A percentile compares a stretch with the other conserved stretches of the same genome.
These are phyloP conservation scores for Morella rubra DNA, from an alignment of 306 rosid genomes.

Conservation along the genomic window DNA sequence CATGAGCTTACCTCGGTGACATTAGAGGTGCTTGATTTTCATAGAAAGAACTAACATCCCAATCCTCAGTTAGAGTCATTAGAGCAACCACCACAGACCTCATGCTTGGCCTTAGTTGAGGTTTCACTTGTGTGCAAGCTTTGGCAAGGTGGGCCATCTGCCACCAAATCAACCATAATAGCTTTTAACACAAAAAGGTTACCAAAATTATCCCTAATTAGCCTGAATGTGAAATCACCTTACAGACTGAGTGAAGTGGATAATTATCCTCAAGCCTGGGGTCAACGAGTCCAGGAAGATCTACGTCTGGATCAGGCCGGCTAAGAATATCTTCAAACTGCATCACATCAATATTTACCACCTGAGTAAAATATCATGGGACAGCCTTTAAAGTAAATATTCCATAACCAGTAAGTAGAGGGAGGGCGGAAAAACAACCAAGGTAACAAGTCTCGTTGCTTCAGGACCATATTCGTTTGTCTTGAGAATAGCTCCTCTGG, in stretches of 20 bases:
- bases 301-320: constrained; percentile 48
- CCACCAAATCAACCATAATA: constrained; percentile 6
- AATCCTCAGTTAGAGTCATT: constrained; percentile 41
- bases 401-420: neutral
- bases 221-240: constrained; percentile 38
- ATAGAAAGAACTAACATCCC: neutral
- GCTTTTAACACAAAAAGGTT: neutral
- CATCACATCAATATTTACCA: constrained; percentile 23
- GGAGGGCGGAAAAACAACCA: constrained; percentile 43
- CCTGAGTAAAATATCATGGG: neutral
- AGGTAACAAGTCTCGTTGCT: constrained; percentile 57
- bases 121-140: constrained; percentile 73
- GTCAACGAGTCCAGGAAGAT: constrained; percentile 51
- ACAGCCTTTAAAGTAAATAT: neutral
- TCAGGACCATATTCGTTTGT: constrained; percentile 45
- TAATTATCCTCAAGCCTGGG: constrained; percentile 47
- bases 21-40: neutral
- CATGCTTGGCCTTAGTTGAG: constrained; percentile 86
- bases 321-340: constrained; percentile 64
- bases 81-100: constrained; percentile 71
- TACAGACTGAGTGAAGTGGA: constrained; percentile 50
- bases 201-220: neutral
- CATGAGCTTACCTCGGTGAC: neutral
- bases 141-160: constrained; percentile 69
- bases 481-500: constrained; percentile 60